phyloP scores from a whole-genome alignment of 495 filamentous ascomycete species.

The Achaetomiella virescens region DNA sequence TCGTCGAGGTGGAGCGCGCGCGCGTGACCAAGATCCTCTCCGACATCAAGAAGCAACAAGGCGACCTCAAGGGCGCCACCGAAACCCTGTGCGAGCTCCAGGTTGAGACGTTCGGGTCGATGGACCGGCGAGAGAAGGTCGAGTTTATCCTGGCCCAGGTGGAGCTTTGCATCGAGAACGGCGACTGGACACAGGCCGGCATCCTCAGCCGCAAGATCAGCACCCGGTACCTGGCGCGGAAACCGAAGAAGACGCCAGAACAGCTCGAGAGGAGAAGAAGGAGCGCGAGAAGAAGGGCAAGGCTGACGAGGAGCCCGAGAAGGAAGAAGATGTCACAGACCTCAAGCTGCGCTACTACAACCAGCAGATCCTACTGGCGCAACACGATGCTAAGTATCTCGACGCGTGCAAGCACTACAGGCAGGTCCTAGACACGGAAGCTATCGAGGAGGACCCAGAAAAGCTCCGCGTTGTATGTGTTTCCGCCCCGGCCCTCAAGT shows the following conservation, averaged over 20 bases:
- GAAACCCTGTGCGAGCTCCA: slow-evolving; percentile 95
- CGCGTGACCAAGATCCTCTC: slow-evolving; percentile 91
- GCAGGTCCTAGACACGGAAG: slow-evolving; percentile 90
- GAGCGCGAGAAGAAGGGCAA: slow-evolving; percentile 63
- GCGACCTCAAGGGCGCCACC: slow-evolving; percentile 80
- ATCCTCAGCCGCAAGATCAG: slow-evolving; percentile 96
- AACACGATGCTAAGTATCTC: slow-evolving; percentile 95
- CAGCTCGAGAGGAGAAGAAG: slow-evolving; percentile 85
- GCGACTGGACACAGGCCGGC: slow-evolving; percentile 91
- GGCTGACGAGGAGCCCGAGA: slow-evolving; percentile 70
- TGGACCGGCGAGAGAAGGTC: slow-evolving; percentile 94
- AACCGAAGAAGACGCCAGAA: slow-evolving; percentile 81
- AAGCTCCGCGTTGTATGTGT: slow-evolving; percentile 75
- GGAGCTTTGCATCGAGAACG: slow-evolving; percentile 86
- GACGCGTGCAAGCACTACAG: slow-evolving; percentile 96
- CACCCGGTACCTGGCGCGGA: slow-evolving; percentile 80
- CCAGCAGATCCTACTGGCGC: slow-evolving; percentile 88
- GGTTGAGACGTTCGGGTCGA: slow-evolving; percentile 97
- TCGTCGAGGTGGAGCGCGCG: slow-evolving; percentile 95
- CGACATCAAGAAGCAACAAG: slow-evolving; percentile 92
- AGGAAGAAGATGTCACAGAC: slow-evolving; percentile 88
- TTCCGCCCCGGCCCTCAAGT: neutral
- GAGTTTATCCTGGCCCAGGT: slow-evolving; percentile 98
- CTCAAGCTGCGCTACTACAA: slow-evolving; percentile 94
- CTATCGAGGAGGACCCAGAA: slow-evolving; percentile 79